Base-by-base conservation (phyloP, 495 filamentous ascomycete genomes). In the Geoglossum glabrum region DNA sequence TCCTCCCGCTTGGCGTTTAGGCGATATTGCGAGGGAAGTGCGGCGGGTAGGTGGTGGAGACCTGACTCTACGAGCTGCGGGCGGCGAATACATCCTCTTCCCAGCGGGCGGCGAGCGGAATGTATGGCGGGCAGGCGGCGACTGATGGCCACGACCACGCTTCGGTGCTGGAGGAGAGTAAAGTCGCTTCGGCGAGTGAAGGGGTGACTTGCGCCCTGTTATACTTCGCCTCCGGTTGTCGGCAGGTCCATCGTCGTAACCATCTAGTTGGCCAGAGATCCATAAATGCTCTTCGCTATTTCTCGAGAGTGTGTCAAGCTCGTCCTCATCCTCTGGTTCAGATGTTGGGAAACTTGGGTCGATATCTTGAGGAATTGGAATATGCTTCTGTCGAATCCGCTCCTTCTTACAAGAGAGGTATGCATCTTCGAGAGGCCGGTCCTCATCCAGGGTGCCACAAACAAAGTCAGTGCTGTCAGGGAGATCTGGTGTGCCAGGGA, bases 401-500 rank as follows among this genome's bases (percentile, higher is more conserved):
- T 86, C 80, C 63, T 92, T 86, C 57, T 92, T 74, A 61, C 83
- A 86, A 11, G 86, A 86, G 51, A 94, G 79, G 67, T 95, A 98
- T 1, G 86, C 90, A 59, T 86, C 84, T 66, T 98, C 92, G 40
- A 97, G 69, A n/a, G 87, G 84, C 54, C 87, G 83, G 66, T 98
- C 92, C 66, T 98, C 92, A 64, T 97, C 92, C 19, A 98, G 73
- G 15, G 92, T 98, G 54, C 92, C 92, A 65, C 92, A 95, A 26
- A 98, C 92, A 65, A 98, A 98, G 67, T 97, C 93, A 40, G 89
- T 95, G 69, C 88, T 94, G 69, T 98, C 92, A 10, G 92, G 92
- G 8, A 97, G 72, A 59, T 94, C 86, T 11, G 87, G 87, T 0
- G 86, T 87, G 15, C 75, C 75, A 49, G 85, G 76, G 33, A 83